Conservation (phyloP, 1,284 basidiomycete species). For the Sporisorium exsertum region DNA sequence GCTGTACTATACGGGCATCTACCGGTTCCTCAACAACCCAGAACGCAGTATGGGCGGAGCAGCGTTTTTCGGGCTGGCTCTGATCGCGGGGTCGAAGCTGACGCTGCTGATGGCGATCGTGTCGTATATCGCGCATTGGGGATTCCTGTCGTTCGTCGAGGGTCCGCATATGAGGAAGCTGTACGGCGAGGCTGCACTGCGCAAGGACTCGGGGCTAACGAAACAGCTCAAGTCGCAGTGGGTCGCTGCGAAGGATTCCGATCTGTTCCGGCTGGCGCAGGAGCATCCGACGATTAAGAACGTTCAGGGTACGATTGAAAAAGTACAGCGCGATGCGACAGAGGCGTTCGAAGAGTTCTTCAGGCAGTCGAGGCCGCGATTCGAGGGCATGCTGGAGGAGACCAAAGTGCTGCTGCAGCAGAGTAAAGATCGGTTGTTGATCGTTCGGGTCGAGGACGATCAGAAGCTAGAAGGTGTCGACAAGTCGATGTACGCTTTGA, state of each 20-base stretch:
- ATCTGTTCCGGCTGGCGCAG: constrained; percentile 53
- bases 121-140: constrained; percentile 76
- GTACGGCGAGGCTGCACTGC: constrained; percentile 85
- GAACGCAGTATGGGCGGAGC: constrained; percentile 90
- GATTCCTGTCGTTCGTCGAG: constrained; percentile 69
- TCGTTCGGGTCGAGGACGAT: constrained; percentile 57
- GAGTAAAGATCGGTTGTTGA: constrained; percentile 78
- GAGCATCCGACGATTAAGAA: constrained; percentile 77
- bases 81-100: constrained; percentile 89
- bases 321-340: constrained; percentile 91
- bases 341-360: constrained; percentile 92
- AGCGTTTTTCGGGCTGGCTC: constrained; percentile 90
- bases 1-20: constrained; percentile 95
- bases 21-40: constrained; percentile 91
- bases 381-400: constrained; percentile 77
- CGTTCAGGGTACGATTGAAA: constrained; percentile 91
- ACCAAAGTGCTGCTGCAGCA: constrained; percentile 91
- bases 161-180: constrained; percentile 95
- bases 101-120: constrained; percentile 86
- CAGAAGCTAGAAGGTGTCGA: constrained; percentile 50
- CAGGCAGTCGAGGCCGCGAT: constrained; percentile 72
- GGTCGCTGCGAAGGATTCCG: constrained; percentile 82
- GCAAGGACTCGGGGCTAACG: constrained; percentile 94
- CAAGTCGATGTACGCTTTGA: constrained; percentile 43
- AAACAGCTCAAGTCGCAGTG: constrained; percentile 85